A percentile compares a stretch with the other conserved stretches of the same genome.
Conservation (phyloP, 176 grass and related monocot species). For the Aegilops tauschii region DNA sequence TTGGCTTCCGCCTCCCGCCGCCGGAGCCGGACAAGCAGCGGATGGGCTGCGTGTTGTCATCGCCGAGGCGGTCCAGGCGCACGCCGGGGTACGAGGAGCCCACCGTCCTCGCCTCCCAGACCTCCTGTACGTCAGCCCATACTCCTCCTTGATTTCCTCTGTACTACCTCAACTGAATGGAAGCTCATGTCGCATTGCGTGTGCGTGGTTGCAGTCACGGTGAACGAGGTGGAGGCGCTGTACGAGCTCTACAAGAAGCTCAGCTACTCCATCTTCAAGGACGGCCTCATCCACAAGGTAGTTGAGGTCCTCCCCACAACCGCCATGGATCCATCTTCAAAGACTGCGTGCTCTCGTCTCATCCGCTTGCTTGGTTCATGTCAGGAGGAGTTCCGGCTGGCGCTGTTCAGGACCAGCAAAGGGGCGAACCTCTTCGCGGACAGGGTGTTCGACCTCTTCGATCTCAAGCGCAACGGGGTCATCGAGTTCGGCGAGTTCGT, state of each 20-base stretch:
- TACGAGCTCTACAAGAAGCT: constrained; percentile 71
- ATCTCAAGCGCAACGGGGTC: too few species aligned
- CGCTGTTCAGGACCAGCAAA: constrained; percentile 68
- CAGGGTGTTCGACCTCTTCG: too few species aligned
- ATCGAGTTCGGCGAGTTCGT: too few species aligned
- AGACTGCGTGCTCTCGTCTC: too few species aligned
- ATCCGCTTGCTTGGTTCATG: too few species aligned
- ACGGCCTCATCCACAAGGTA: constrained; percentile 87
- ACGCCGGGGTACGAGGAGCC: constrained; percentile 20
- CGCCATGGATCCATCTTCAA: too few species aligned
- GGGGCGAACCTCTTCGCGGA: constrained; percentile 54
- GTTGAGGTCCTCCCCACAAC: too few species aligned
- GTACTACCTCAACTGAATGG: too few species aligned
- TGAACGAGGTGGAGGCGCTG: constrained; percentile 73
- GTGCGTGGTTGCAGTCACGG: constrained; percentile 40
- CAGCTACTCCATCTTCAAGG: constrained; percentile 71
- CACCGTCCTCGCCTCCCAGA: constrained; percentile 32
- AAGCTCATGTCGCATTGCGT: too few species aligned
- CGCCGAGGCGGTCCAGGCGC: neutral
- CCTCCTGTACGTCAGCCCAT: constrained; percentile 11
- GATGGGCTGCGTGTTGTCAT: constrained; percentile 35
- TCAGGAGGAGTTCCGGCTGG: constrained; percentile 80
- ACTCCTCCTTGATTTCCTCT: too few species aligned
- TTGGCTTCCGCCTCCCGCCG: too few species aligned
- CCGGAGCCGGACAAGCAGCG: too few species aligned